Evolutionary conservation across 257 asterid species (phyloP).

Genomic region (Solanum pinnatisectum): DNA sequence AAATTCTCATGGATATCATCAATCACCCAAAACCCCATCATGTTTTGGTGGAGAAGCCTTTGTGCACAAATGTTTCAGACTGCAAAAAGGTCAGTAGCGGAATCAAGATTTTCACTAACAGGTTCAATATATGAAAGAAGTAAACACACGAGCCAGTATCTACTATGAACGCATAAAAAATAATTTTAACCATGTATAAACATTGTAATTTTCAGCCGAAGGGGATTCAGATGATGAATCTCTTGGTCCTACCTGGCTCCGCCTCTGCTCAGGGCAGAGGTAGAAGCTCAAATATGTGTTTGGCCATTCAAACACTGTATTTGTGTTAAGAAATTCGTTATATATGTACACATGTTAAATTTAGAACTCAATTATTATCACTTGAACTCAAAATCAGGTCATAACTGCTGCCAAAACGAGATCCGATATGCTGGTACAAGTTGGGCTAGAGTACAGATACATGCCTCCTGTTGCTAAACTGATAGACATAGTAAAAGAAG

Average conservation of each 20-base stretch:
- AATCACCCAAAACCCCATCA: constrained; percentile 64
- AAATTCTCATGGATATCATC: constrained; percentile 78
- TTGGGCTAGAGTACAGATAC: constrained; percentile 90
- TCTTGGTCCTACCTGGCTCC: not conserved
- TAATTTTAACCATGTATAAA: not conserved
- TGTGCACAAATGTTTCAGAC: constrained; percentile 72
- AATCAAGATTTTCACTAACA: not conserved
- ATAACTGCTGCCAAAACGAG: constrained; percentile 63
- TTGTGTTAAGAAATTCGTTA: not conserved
- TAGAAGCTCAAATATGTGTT: not conserved
- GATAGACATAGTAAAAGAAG: constrained; percentile 63
- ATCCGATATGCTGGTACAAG: constrained; percentile 72
- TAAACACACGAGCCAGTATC: not conserved
- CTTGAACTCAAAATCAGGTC: constrained; percentile 27
- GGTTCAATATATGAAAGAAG: too few relatives aligned
- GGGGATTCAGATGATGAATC: not conserved
- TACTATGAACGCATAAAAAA: not conserved
- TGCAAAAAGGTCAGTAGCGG: constrained; percentile 50
- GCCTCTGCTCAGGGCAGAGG: not conserved
- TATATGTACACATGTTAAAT: not conserved
- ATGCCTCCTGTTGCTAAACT: constrained; percentile 95
- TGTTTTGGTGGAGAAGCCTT: constrained; percentile 93
- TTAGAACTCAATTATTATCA: not conserved
- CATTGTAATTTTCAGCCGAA: too few relatives aligned
- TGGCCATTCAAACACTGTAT: not conserved